Evolutionary conservation across 148 eudicot genomes (phyloP).

Genomic region (Rhododendron ovatum): DNA sequence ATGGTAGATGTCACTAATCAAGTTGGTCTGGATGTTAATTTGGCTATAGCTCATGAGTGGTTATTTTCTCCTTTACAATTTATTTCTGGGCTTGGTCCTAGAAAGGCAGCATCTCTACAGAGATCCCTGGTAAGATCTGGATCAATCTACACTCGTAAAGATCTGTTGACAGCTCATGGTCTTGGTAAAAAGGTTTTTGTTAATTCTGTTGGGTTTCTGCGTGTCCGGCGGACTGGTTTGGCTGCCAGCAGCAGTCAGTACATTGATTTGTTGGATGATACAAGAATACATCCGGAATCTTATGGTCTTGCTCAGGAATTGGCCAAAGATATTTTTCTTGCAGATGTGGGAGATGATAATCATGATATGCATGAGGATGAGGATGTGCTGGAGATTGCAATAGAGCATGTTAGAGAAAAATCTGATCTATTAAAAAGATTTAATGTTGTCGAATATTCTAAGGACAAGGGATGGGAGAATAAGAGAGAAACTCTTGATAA

Average conservation of each 20-base stretch:
- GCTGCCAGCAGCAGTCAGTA: slow-evolving; percentile 75
- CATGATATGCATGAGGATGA: slow-evolving; percentile 74
- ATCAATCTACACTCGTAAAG: slow-evolving; percentile 71
- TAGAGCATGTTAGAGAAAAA: slow-evolving; percentile 86
- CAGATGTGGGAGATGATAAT: slow-evolving; percentile 50
- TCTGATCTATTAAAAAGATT: slow-evolving; percentile 59
- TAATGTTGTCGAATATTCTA: slow-evolving; percentile 60
- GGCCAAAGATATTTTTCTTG: slow-evolving; percentile 78
- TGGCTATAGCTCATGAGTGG: slow-evolving; percentile 97
- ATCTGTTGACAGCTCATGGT: slow-evolving; percentile 65
- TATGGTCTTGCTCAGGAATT: slow-evolving; percentile 90
- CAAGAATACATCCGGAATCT: slow-evolving; percentile 97
- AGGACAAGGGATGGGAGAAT: slow-evolving; percentile 38
- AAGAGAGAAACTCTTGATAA: slow-evolving; percentile 71
- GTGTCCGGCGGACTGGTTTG: slow-evolving; percentile 83
- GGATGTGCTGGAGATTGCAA: slow-evolving; percentile 78
- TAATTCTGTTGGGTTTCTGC: slow-evolving; percentile 90
- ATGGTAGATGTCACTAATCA: slow-evolving; percentile 98
- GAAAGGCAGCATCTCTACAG: slow-evolving; percentile 85
- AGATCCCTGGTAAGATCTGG: slow-evolving; percentile 82
- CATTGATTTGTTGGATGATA: slow-evolving; percentile 91
- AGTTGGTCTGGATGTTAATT: slow-evolving; percentile 89
- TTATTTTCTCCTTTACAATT: slow-evolving; percentile 85
- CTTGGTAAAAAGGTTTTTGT: slow-evolving; percentile 87
- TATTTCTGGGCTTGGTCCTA: slow-evolving; percentile 96